A percentile compares a stretch with the other conserved stretches of the same genome.
Evolutionary conservation across 441 rosid genomes (phyloP).

Genomic region (Bruguiera hainesii): DNA sequence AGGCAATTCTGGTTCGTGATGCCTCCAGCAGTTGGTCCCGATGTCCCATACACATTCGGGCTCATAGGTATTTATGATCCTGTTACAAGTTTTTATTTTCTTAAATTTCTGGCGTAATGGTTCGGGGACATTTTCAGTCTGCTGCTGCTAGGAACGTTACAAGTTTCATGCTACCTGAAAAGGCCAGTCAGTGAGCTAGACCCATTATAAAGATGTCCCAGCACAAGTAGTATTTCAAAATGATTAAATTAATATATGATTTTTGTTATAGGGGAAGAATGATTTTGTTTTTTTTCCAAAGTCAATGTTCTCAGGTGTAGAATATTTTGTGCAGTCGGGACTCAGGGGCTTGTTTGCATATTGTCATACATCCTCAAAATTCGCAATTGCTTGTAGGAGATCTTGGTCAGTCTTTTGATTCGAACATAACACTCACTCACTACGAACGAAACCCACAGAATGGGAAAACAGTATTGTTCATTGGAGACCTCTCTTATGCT

Average conservation of each 20-base stretch:
- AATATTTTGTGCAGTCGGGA: too few relatives aligned
- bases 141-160: not conserved
- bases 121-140: not conserved
- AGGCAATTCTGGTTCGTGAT: constrained; percentile 72
- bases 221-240: not conserved
- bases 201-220: not conserved
- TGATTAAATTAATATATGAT: too few relatives aligned
- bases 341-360: not conserved
- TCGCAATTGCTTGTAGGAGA: constrained; percentile 52
- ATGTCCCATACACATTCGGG: constrained; percentile 86
- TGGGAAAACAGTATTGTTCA: constrained; percentile 42
- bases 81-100: not conserved
- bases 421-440: constrained; percentile 69
- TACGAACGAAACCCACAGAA: constrained; percentile 63
- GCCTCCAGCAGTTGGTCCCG: constrained; percentile 80
- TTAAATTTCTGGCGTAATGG: not conserved
- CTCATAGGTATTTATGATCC: constrained; percentile 50
- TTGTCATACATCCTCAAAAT: not conserved
- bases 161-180: not conserved
- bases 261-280: too few relatives aligned
- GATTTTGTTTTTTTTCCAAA: too few relatives aligned
- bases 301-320: too few relatives aligned
- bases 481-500: constrained; percentile 55
- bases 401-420: constrained; percentile 86
- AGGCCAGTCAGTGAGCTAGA: not conserved